Conservation (phyloP, 129 eudicot species). For the Gnaphalium uliginosum region DNA sequence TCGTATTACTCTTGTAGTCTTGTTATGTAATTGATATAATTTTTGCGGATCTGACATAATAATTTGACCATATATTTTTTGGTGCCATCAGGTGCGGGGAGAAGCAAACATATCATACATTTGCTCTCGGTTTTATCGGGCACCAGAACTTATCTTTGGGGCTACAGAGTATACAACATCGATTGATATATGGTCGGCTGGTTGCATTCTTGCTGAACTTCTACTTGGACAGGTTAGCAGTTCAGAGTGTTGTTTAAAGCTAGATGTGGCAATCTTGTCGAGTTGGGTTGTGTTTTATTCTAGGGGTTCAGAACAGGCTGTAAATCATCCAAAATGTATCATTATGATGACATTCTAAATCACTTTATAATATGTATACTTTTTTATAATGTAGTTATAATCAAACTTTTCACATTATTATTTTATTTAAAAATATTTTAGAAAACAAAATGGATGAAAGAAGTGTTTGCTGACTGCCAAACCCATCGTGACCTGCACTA, state of each 20-base stretch:
- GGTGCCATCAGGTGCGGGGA: constrained; percentile 63
- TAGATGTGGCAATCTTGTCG: background rate
- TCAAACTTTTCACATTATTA: no score
- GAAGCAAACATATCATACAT: constrained; percentile 91
- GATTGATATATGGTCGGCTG: constrained; percentile 98
- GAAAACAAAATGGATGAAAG: no score
- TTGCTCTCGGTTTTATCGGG: constrained; percentile 92
- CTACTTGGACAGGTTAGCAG: constrained; percentile 82
- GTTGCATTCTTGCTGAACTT: constrained; percentile 96
- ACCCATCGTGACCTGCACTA: no score
- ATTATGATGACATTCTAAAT: no score
- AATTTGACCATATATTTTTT: constrained; percentile 1
- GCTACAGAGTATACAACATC: constrained; percentile 88
- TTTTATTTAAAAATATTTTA: no score
- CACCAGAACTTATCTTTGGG: constrained; percentile 95
- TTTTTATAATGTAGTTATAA: no score
- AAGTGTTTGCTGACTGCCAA: no score
- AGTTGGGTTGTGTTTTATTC: no score
- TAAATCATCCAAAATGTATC: no score
- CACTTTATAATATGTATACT: no score
- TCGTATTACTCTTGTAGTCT: background rate
- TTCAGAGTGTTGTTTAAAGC: background rate
- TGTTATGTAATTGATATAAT: background rate
- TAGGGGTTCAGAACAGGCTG: no score
- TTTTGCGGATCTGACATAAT: background rate